phyloP scores from a whole-genome alignment of 169 alveolate genomes.

The Amoebophrya sp. region DNA sequence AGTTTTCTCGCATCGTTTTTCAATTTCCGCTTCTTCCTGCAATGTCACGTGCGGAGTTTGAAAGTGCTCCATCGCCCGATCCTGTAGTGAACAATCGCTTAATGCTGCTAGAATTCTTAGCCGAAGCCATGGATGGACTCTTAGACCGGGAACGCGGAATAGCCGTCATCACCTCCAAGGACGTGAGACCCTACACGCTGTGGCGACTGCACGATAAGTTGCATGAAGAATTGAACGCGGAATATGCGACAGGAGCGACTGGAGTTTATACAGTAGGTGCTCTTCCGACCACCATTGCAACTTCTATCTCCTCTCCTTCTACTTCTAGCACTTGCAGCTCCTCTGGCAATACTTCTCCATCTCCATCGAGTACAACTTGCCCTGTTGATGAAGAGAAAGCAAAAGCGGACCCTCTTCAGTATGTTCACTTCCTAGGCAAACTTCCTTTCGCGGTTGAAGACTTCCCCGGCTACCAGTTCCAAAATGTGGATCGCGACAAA shows the following conservation, averaged over 20 bases:
- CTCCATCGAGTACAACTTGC: neutral
- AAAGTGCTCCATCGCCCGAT: neutral
- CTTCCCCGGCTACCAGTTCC: neutral
- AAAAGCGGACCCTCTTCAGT: neutral
- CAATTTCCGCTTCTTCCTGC: neutral
- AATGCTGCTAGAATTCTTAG: neutral
- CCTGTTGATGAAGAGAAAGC: neutral
- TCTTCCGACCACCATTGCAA: too few relatives aligned
- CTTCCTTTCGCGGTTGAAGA: neutral
- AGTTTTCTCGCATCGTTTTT: neutral
- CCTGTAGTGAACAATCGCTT: neutral
- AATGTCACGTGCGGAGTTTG: neutral
- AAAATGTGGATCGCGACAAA: neutral
- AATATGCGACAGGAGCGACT: too few relatives aligned
- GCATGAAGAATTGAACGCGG: neutral
- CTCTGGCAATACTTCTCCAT: neutral
- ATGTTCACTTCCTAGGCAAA: neutral
- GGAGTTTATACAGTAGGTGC: too few relatives aligned
- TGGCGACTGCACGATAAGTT: neutral
- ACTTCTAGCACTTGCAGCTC: too few relatives aligned
- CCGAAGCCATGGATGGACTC: neutral
- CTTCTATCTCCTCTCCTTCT: too few relatives aligned
- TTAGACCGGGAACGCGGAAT: neutral
- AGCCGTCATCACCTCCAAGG: neutral
- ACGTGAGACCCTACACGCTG: slow-evolving; percentile 4